Base-by-base conservation (phyloP, 2,329 filamentous ascomycete genomes). In the Scytalidium lignicola region DNA sequence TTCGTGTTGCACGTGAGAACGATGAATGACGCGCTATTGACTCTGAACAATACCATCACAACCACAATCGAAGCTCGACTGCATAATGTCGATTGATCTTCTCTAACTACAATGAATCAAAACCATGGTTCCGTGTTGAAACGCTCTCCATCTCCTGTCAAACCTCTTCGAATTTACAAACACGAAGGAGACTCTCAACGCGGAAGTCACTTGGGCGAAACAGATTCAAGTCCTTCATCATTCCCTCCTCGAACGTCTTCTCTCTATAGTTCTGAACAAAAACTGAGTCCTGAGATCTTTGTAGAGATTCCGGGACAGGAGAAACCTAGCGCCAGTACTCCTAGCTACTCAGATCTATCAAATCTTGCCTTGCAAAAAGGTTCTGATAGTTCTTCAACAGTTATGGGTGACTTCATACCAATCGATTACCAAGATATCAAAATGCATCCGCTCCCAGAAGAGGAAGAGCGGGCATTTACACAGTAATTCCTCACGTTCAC, bases 321-420 rank as follows among this genome's bases (percentile, higher is more conserved):
- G 32, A 37, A 37, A 15, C 32, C n/a, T 4, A 37, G 32, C 15
- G n/a, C 32, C n/a, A 37, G 32, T 13, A 17, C 32, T 9, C 32
- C 7, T 5, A 8, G 15, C n/a, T 37, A 13, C n/a, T 37, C 10
- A 4, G 32, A 37, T 37, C 10, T 13, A 37, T 4, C 15, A 37
- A 8, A n/a, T 13, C 15, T 37, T 17, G 15, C 32, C n/a, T 37
- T 37, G 10, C 32, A 37, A 5, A 17, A 13, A 4, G 5, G n/a
- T n/a, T 48, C 55, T 29, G 50, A 53, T 12, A 49, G 51, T 9
- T 47, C 53, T 28, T 53, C 54, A n/a, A 52, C 44, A 2, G 56
- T 60, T 43, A 55, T 60, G 28, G 60, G 60, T 32, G 54, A 61
- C 41, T 62, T 61, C 43, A 43, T 62, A 17, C 55, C 57, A 10